Base-by-base conservation (phyloP, 2,329 filamentous ascomycete genomes). In the Ceratocystis cacaofunesta region DNA sequence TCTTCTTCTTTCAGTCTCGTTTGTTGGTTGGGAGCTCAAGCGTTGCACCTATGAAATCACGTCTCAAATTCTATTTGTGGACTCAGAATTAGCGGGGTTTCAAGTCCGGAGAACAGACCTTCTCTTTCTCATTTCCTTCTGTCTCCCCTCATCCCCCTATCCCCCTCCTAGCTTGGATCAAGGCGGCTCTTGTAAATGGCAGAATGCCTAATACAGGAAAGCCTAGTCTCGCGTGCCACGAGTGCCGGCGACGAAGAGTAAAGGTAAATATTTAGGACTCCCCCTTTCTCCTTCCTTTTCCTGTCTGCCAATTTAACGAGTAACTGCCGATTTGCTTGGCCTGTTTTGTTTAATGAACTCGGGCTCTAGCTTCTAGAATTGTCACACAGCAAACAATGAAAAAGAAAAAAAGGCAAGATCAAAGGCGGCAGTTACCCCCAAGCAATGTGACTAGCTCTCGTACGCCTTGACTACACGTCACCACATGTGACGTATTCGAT, bases 131-230 rank as follows among this genome's bases (percentile, higher is more conserved):
- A n/a, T 36, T 58, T 58, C 55, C 30, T 58, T 17, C 12, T 30
- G 30, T 58, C 8, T n/a, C 55, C 2, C 28, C n/a, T 19, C 30
- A n/a, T 25, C 15, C 15, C 28, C 28, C 28, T 25, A 28, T 28
- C 1, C 30, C n/a, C 28, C 48, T 52, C 22, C 48, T 52, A 41
- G 25, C 28, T 36, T 36, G 28, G 55, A 28, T 30, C 15, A 28
- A 30, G 28, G 15, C 22, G 48, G n/a, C 28, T 58, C n/a, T 57
- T 36, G 28, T 19, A 3, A 52, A 8, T 32, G 30, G 10, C 17
- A 58, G 55, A 36, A 67, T 67, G 66, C 60, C 63, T 5, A 67
- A 67, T 30, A 67, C 66, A 3, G 66, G 66, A 12, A 67, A 67
- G 6, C 66, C 66, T 12, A 67, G 66, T 63, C 50, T 67, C 3